Conservation (phyloP, 2,329 filamentous ascomycete species). For the Calonectria ilicicola region DNA sequence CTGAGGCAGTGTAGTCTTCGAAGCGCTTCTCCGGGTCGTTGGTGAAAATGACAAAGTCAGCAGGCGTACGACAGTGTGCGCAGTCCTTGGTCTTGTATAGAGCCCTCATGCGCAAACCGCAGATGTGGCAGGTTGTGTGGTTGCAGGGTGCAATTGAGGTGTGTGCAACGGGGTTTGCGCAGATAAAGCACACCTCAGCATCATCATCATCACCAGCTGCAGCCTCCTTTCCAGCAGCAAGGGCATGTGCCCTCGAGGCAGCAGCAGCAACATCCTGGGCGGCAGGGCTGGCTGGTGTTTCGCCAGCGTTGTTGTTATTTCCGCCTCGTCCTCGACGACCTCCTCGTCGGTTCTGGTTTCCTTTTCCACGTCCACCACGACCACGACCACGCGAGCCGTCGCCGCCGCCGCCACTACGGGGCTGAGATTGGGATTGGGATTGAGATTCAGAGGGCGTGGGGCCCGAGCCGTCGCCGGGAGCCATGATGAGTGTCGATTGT, state of each 20-base stretch:
- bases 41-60: conserved; percentile 90
- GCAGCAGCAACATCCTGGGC: conserved; percentile 47
- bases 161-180: conserved; percentile 89
- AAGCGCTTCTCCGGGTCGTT: conserved; percentile 85
- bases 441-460: conserved; percentile 33
- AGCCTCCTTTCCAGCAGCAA: conserved; percentile 39
- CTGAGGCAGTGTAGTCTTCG: conserved; percentile 80
- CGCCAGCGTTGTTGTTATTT: conserved; percentile 36
- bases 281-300: conserved; percentile 42
- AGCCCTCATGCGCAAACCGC: conserved; percentile 88
- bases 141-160: conserved; percentile 93
- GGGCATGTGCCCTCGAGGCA: conserved; percentile 52
- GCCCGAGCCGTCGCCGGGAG: conserved; percentile 32
- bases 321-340: conserved; percentile 48
- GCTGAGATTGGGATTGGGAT: conserved; percentile 21
- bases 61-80: conserved; percentile 89
- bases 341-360: conserved; percentile 52
- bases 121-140: conserved; percentile 97
- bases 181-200: conserved; percentile 95
- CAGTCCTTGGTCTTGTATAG: conserved; percentile 97
- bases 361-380: conserved; percentile 54
- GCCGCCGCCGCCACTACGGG: conserved; percentile 30
- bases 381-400: conserved; percentile 51
- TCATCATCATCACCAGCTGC: conserved; percentile 58
- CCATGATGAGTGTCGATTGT: conserved; percentile 27